A percentile compares a stretch with the other conserved stretches of the same genome.
Evolutionary conservation across 176 grass and related monocot genomes (phyloP).

Genomic region (Bothriochloa decipiens): DNA sequence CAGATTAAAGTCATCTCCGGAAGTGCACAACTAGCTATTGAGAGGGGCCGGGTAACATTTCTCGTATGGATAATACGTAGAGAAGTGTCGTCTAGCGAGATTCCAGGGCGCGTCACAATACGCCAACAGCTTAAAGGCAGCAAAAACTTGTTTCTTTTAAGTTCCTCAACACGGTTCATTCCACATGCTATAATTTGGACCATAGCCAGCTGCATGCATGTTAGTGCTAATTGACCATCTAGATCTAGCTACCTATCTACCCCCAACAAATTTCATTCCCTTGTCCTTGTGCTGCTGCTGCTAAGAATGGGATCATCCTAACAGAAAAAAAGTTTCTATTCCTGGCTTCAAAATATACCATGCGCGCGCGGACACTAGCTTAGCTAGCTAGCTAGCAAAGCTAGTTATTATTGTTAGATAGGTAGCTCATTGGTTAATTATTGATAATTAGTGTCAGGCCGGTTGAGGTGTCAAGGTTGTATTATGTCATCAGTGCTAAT

Average conservation of each 20-base stretch:
- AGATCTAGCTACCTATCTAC: background rate
- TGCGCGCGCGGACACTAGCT: background rate
- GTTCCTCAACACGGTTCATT: background rate
- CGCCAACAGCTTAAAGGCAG: constrained; percentile 15
- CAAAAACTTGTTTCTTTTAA: constrained; percentile 13
- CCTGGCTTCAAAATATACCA: background rate
- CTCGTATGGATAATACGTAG: background rate
- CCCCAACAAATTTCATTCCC: background rate
- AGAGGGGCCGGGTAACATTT: background rate
- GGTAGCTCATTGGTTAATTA: constrained; percentile 2
- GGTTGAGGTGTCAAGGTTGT: constrained; percentile 25
- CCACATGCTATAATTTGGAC: background rate
- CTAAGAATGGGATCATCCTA: constrained; percentile 11
- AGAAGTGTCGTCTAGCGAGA: background rate
- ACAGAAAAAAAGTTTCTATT: background rate
- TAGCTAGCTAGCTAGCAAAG: background rate
- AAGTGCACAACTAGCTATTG: background rate
- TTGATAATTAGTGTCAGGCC: background rate
- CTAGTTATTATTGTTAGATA: background rate
- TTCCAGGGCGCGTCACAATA: constrained; percentile 13
- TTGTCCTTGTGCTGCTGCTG: background rate
- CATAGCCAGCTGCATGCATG: background rate
- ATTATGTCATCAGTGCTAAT: constrained; percentile 34
- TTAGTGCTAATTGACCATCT: background rate
- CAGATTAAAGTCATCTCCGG: background rate